These are phyloP conservation scores for Salix suchowensis DNA, from an alignment of 345 rosid species.

Conservation along the genomic window DNA sequence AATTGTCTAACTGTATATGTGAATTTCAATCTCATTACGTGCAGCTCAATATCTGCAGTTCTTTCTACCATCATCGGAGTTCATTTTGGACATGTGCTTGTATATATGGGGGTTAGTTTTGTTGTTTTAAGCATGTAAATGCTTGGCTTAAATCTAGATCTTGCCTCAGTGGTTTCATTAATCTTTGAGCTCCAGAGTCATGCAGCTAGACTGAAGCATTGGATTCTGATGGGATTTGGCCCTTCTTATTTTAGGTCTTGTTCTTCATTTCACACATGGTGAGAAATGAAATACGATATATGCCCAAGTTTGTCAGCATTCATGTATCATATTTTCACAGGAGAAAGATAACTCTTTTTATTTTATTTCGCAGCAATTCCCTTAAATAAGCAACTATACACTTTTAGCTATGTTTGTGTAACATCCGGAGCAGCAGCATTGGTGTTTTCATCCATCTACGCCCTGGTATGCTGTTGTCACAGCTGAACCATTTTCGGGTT, in stretches of 20 bases:
- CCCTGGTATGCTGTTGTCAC: constrained; percentile 43
- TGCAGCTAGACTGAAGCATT: constrained; percentile 66
- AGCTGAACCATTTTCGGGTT: background rate
- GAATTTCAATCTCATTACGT: constrained; percentile 26
- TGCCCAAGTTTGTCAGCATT: background rate
- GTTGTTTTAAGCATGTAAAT: background rate
- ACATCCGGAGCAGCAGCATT: constrained; percentile 82
- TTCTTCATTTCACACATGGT: constrained; percentile 71
- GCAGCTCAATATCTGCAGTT: constrained; percentile 78
- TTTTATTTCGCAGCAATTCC: constrained; percentile 53
- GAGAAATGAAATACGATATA: constrained; percentile 18
- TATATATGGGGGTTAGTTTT: constrained; percentile 56
- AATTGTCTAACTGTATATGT: background rate
- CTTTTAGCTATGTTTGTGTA: constrained; percentile 72
- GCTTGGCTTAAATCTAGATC: background rate
- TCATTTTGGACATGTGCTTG: constrained; percentile 77
- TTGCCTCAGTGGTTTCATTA: constrained; percentile 8
- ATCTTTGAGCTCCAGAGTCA: constrained; percentile 41
- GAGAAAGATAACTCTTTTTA: background rate
- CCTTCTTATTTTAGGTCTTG: constrained; percentile 53
- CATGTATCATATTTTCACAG: background rate
- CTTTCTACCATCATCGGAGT: constrained; percentile 75
- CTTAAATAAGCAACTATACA: constrained; percentile 73
- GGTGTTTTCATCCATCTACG: constrained; percentile 61
- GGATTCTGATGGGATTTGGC: constrained; percentile 53